Percentiles rank a stretch among this genome's conserved stretches.
Evolutionary conservation across 208 protist species (phyloP).

Genomic region (Crithidia acanthocephali): DNA sequence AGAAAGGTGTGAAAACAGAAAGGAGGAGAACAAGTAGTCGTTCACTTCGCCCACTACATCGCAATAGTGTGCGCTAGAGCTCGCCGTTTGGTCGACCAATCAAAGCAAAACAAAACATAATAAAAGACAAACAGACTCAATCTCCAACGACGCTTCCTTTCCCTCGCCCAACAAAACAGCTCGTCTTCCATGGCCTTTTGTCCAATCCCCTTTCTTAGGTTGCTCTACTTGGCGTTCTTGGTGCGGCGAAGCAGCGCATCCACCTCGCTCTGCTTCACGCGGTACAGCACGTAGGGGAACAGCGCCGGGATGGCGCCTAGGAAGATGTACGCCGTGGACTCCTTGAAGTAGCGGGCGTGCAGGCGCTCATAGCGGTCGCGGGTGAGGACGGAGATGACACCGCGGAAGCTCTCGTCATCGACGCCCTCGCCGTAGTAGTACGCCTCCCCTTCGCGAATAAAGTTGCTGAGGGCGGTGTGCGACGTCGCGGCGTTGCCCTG

Average conservation of each 20-base stretch:
- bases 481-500: slow-evolving; percentile 55
- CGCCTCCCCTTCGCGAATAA: slow-evolving; percentile 80
- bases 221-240: slow-evolving; percentile 63
- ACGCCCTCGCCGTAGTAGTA: slow-evolving; percentile 74
- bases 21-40: too few relatives aligned
- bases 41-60: too few relatives aligned
- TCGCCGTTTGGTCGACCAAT: too few relatives aligned
- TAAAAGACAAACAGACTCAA: too few relatives aligned
- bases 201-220: neutral
- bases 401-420: slow-evolving; percentile 87
- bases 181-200: too few relatives aligned
- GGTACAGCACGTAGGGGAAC: slow-evolving; percentile 83
- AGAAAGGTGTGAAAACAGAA: too few relatives aligned
- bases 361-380: slow-evolving; percentile 84
- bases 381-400: slow-evolving; percentile 81
- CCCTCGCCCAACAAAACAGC: too few relatives aligned
- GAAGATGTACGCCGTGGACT: slow-evolving; percentile 80
- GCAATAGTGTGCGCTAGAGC: too few relatives aligned
- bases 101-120: too few relatives aligned
- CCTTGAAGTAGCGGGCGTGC: slow-evolving; percentile 75
- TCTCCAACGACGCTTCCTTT: too few relatives aligned
- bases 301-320: slow-evolving; percentile 74
- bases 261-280: slow-evolving; percentile 74
- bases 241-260: slow-evolving; percentile 71
- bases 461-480: slow-evolving; percentile 71